Conservation (phyloP, 2,329 filamentous ascomycete species). For the Blastomyces gilchristii region DNA sequence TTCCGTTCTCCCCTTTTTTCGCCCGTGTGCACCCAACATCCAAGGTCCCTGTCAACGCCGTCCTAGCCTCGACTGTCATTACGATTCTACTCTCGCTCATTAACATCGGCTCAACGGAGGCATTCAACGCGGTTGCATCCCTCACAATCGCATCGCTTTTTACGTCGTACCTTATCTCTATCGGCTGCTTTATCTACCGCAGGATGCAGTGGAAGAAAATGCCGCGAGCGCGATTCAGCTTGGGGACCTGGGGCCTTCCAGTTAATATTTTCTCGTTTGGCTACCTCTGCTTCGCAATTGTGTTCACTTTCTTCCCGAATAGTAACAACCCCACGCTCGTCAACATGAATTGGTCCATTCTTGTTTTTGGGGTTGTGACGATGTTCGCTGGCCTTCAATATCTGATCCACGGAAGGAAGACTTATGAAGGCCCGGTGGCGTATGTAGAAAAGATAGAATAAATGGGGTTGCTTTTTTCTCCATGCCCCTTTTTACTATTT, state of each 20-base stretch:
- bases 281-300: conserved; percentile 25
- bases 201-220: conserved; percentile 8
- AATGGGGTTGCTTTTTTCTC: neutral
- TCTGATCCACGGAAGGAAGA: conserved; percentile 14
- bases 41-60: conserved; percentile 19
- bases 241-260: conserved; percentile 22
- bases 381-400: conserved; percentile 16
- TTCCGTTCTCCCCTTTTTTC: conserved; percentile 41
- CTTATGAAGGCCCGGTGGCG: conserved; percentile 14
- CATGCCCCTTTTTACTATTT: neutral
- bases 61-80: conserved; percentile 22
- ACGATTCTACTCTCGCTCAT: conserved; percentile 26
- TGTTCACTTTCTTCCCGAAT: conserved; percentile 29
- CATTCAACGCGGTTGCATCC: conserved; percentile 32
- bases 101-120: conserved; percentile 32
- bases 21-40: conserved; percentile 22
- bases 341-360: conserved; percentile 33
- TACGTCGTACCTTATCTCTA: conserved; percentile 31
- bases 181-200: conserved; percentile 27
- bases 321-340: conserved; percentile 23
- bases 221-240: conserved; percentile 13
- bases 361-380: conserved; percentile 23
- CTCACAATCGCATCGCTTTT: conserved; percentile 31
- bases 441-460: conserved; percentile 11
- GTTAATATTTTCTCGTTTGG: conserved; percentile 30